Evolutionary conservation across 2,329 filamentous ascomycete species (phyloP).

Genomic region (Calonectria hongkongensis): DNA sequence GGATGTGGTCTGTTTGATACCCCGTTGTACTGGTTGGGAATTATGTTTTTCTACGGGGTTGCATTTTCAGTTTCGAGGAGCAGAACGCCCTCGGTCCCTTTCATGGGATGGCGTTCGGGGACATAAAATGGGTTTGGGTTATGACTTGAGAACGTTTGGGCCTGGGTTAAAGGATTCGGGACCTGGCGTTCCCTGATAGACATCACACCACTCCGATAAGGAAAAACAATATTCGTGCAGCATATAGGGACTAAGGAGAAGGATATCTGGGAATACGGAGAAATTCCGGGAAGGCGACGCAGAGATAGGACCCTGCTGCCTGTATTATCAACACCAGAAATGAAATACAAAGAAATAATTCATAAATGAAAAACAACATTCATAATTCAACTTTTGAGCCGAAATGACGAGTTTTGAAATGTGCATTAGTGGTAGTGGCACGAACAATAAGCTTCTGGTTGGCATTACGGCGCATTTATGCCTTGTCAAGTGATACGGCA

Average conservation of each 20-base stretch:
- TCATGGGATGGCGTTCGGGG: conserved; percentile 55
- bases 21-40: conserved; percentile 53
- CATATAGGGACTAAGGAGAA: conserved; percentile 49
- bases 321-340: conserved; percentile 56
- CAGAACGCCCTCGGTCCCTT: conserved; percentile 45
- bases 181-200: conserved; percentile 62
- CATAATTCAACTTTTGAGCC: conserved; percentile 15
- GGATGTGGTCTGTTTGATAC: conserved; percentile 57
- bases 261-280: conserved; percentile 44
- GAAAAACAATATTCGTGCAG: conserved; percentile 56
- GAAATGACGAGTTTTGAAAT: background rate
- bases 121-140: conserved; percentile 51
- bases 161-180: conserved; percentile 52
- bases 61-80: conserved; percentile 47
- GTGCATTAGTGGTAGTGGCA: background rate
- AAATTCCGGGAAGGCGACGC: conserved; percentile 46
- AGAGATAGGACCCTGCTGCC: conserved; percentile 56
- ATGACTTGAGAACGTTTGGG: conserved; percentile 46
- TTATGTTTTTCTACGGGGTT: conserved; percentile 48
- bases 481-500: conserved; percentile 34
- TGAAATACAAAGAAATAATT: conserved; percentile 31
- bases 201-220: conserved; percentile 69
- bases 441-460: background rate
- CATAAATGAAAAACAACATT: conserved; percentile 31
- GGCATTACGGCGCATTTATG: background rate